Base-by-base conservation (phyloP, 1,284 basidiomycete species). In the Irpex lacteus region DNA sequence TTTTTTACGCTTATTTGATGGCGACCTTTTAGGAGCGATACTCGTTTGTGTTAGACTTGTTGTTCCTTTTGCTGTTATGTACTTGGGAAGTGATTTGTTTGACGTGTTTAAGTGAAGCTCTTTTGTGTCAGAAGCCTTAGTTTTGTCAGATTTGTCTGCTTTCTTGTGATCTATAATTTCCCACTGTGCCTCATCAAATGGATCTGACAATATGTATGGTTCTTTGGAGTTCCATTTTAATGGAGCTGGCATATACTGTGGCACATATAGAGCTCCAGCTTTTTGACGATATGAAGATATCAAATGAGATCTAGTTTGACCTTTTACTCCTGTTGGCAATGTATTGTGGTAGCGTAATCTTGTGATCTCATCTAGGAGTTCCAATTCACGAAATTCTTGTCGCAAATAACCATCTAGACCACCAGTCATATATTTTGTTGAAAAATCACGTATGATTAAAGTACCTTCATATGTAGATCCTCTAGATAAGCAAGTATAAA, bases 401-500 rank as follows among this genome's bases (percentile, higher is more conserved):
- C 61, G n/a, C 3, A 62, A 15, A 9, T 13, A 26, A 7, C 61
- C 61, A 8, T 19, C 6, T 4, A 62, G n/a, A 4, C 61, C 63
- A 34, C 53, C 38, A 11, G n/a, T 11, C 34, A 62, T n/a, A 50
- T 62, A 56, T 2, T 15, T 49, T 7, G 4, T 52, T 36, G 61
- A 36, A 50, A 62, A 64, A 2, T 37, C 38, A 15, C 34, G 19
- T 7, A 67, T n/a, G 19, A 67, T 62, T n/a, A 63, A 18, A 7
- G 63, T 67, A 13, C 60, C 63, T 1, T 63, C 40, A 2, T 34
- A 34, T 0, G 59, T 38, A 0, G 63, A 59, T 32, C 66, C 54
- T 15, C 63, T 40, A 0, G 63, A 67, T 2, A 67, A 21, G 34
- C 59, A 63, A 2, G 66, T 67, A 38, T 67, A 67, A 7, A 67